Evolutionary conservation across 2,329 filamentous ascomycete species (phyloP).

Genomic region (Teratosphaeria gauchensis): DNA sequence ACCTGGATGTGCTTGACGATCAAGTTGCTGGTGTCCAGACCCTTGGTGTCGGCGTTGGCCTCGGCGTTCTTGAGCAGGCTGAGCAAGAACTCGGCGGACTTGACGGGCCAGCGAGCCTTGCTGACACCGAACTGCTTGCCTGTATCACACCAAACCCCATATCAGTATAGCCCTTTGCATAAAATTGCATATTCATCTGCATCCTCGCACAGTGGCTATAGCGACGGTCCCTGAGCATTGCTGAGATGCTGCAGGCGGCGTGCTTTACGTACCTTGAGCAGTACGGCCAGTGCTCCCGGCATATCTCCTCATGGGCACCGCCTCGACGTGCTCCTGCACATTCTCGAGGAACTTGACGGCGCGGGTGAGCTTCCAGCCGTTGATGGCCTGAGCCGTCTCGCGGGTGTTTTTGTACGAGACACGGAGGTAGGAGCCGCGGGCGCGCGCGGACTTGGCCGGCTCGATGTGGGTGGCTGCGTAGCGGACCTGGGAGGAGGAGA

Average conservation of each 20-base stretch:
- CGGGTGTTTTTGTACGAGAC: conserved; percentile 99
- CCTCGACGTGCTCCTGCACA: conserved; percentile 93
- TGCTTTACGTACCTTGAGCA: conserved; percentile 77
- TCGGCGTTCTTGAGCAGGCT: conserved; percentile 96
- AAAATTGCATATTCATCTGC: conserved; percentile 17
- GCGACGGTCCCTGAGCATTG: conserved; percentile 1
- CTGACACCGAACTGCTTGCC: conserved; percentile 98
- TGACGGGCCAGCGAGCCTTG: conserved; percentile 97
- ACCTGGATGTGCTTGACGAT: conserved; percentile 99
- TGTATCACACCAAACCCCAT: conserved; percentile 31
- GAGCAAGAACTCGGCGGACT: conserved; percentile 97
- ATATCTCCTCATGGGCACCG: conserved; percentile 96
- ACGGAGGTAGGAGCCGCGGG: conserved; percentile 96
- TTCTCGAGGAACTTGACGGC: conserved; percentile 97
- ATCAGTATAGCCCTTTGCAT: too few species aligned
- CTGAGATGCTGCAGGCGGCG: neutral
- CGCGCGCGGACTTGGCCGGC: conserved; percentile 87
- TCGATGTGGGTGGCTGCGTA: conserved; percentile 89
- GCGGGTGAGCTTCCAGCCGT: conserved; percentile 95
- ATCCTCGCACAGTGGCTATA: conserved; percentile 28
- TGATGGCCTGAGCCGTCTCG: conserved; percentile 98
- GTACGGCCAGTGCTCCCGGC: conserved; percentile 90
- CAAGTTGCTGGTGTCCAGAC: conserved; percentile 93
- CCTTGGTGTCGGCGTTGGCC: conserved; percentile 94
- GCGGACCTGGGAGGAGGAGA: conserved; percentile 57